Percentiles rank a stretch among this genome's conserved stretches.
These are phyloP conservation scores for Thermoascus crustaceus DNA, from an alignment of 2,329 filamentous ascomycete genomes.

Conservation along the genomic window DNA sequence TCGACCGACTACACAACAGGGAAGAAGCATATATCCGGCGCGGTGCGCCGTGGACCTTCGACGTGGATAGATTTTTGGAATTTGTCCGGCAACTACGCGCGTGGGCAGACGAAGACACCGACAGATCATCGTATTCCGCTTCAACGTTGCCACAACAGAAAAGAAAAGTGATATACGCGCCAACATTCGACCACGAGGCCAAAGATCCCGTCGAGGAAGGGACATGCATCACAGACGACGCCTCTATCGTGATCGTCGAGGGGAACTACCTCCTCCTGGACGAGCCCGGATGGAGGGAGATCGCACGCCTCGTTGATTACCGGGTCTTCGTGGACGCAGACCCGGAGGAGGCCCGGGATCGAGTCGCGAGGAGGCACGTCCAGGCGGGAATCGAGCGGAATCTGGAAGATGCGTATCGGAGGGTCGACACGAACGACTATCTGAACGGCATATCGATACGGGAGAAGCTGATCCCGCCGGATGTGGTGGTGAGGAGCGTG, in stretches of 20 bases:
- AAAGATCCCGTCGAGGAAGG: constrained; percentile 27
- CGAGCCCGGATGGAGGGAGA: constrained; percentile 23
- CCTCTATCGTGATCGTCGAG: constrained; percentile 16
- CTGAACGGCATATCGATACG: constrained; percentile 26
- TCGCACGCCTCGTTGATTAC: constrained; percentile 32
- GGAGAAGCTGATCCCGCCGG: constrained; percentile 18
- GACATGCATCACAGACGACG: constrained; percentile 16
- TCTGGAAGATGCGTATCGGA: constrained; percentile 25
- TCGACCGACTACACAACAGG: constrained; percentile 25
- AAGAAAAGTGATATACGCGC: constrained; percentile 17
- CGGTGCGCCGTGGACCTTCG: constrained; percentile 33
- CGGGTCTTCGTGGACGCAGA: constrained; percentile 36
- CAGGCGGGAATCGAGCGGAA: constrained; percentile 34
- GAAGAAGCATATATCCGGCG: constrained; percentile 27
- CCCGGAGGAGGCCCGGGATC: constrained; percentile 24
- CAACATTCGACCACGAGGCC: constrained; percentile 27
- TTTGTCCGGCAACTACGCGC: constrained; percentile 19
- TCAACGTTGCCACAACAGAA: too few species aligned
- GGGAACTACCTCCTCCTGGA: constrained; percentile 21
- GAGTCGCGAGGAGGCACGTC: constrained; percentile 35
- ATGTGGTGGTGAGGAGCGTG: constrained; percentile 21
- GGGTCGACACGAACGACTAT: constrained; percentile 34
- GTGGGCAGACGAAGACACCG: constrained; percentile 16
- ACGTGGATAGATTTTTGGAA: constrained; percentile 19
- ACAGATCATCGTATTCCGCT: too few species aligned